Evolutionary conservation across 768 basidiomycete genomes (phyloP).

Genomic region (Psilocybe subaeruginosa): DNA sequence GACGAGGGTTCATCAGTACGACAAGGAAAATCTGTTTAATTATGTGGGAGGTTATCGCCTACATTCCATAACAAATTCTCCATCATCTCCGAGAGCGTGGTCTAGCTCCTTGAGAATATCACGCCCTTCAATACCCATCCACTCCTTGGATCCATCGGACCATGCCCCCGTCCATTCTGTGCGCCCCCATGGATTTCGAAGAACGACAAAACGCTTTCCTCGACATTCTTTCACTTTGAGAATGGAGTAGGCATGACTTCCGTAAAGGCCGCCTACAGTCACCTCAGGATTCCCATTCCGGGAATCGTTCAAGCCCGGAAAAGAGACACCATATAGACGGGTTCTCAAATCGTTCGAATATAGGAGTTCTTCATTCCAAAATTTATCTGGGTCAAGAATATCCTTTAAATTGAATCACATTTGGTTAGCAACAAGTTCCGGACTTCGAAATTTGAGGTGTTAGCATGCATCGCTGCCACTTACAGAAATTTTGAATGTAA

Average conservation of each 20-base stretch:
- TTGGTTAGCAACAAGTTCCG: neutral
- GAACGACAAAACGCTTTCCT: conserved; percentile 45
- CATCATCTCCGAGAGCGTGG: conserved; percentile 43
- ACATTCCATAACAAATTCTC: conserved; percentile 51
- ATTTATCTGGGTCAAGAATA: conserved; percentile 48
- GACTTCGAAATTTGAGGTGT: neutral
- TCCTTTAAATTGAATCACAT: conserved; percentile 27
- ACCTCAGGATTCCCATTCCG: conserved; percentile 19
- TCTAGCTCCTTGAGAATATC: conserved; percentile 34
- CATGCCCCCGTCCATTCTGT: conserved; percentile 46
- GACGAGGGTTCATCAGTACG: neutral
- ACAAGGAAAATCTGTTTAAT: too few relatives aligned
- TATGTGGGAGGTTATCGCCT: neutral
- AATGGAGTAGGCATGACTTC: conserved; percentile 45
- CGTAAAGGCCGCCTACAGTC: conserved; percentile 32
- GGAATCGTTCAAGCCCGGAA: conserved; percentile 29
- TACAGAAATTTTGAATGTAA: conserved; percentile 34
- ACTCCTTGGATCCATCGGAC: conserved; percentile 48
- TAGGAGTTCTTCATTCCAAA: conserved; percentile 54
- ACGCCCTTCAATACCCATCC: conserved; percentile 39
- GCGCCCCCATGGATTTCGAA: conserved; percentile 51
- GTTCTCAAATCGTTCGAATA: conserved; percentile 40
- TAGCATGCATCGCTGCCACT: neutral
- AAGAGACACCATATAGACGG: conserved; percentile 47
- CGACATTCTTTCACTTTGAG: conserved; percentile 40